Evolutionary conservation across 345 rosid species (phyloP), one percentile per base, ranked within the genome.

Genomic region (Populus pruinosa): DNA sequence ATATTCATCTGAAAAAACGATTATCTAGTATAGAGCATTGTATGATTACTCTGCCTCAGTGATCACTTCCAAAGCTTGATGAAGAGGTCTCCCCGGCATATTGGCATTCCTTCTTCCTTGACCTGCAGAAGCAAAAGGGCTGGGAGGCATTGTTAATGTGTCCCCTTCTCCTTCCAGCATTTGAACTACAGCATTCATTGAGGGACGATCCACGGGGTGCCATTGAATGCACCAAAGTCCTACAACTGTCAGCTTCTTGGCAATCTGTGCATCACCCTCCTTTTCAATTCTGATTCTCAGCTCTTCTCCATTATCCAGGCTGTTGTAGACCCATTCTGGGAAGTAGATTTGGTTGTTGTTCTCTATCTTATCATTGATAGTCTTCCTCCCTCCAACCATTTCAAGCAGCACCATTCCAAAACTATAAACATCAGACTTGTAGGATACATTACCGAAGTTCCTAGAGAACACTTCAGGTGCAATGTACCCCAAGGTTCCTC

Each of bases 381-480:
- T 68, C 56, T 72, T 76, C 74, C 83, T 55, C 29, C 80, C 80
- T 33, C 77, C 80, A 23, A 80, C 83, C 70, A 76, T 76, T 20
- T 79, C 82, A 79, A 47, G 75, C 41, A 79, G n/a, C 65, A 79
- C 53, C 82, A 75, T 80, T 16, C 79, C 79, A n/a, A 53, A 71
- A 23, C 83, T 80, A 55, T 80, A 80, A 33, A 80, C 79, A 50
- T 47, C 83, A 9, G 83, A 75, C 71, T 80, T 80, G 39, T 64
- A 75, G 13, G 83, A 80, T 20, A 80, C 83, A 63, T 66, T 63
- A 0, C 83, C 79, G 6, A 80, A 80, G 53, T 80, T 80, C 59
- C 83, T 75, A 0, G 83, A 76, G 77, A 76, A 76, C 21, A 76
- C 83, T 61, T 81, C 80, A 16, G 80, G 83, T 4, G 83, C 83